These are phyloP conservation scores for Cryptococcus maquisensis DNA, from an alignment of 1,284 basidiomycete genomes.

Conservation along the genomic window DNA sequence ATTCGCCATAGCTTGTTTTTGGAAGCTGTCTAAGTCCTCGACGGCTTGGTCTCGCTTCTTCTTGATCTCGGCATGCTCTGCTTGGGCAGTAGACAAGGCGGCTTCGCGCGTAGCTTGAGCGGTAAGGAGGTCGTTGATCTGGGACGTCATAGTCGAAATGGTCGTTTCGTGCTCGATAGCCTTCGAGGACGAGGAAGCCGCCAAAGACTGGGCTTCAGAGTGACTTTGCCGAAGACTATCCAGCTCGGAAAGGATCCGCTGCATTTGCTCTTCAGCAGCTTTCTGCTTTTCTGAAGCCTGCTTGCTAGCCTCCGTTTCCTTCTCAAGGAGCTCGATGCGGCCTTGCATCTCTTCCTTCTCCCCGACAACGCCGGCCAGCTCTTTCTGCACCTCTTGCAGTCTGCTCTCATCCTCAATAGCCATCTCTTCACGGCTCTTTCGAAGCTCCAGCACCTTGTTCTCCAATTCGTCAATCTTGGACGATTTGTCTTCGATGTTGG, in stretches of 20 bases:
- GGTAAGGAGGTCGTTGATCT: slow-evolving; percentile 1
- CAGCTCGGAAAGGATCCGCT: slow-evolving; percentile 6
- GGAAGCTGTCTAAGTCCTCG: slow-evolving; percentile 27
- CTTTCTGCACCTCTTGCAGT: slow-evolving; percentile 17
- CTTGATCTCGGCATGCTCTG: slow-evolving; percentile 3
- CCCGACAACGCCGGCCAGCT: slow-evolving; percentile 5
- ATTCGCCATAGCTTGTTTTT: slow-evolving; percentile 23
- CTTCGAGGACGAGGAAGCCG: neutral
- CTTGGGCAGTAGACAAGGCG: slow-evolving; percentile 2
- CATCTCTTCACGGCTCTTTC: slow-evolving; percentile 35
- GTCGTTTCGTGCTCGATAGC: neutral
- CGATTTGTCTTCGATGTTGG: slow-evolving; percentile 24
- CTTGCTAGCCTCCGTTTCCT: neutral
- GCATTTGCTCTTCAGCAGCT: neutral
- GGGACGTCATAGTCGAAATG: neutral
- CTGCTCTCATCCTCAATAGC: slow-evolving; percentile 28
- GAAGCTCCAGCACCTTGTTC: slow-evolving; percentile 30
- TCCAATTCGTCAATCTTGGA: slow-evolving; percentile 36
- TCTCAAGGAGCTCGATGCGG: slow-evolving; percentile 4
- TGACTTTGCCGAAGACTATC: slow-evolving; percentile 5
- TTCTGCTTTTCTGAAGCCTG: neutral
- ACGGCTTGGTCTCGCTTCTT: slow-evolving; percentile 14
- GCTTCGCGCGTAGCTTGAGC: slow-evolving; percentile 3
- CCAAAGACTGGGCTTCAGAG: neutral
- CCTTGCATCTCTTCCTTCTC: slow-evolving; percentile 6